Base-by-base conservation (phyloP, 345 rosid species). In the Combretum micranthum region DNA sequence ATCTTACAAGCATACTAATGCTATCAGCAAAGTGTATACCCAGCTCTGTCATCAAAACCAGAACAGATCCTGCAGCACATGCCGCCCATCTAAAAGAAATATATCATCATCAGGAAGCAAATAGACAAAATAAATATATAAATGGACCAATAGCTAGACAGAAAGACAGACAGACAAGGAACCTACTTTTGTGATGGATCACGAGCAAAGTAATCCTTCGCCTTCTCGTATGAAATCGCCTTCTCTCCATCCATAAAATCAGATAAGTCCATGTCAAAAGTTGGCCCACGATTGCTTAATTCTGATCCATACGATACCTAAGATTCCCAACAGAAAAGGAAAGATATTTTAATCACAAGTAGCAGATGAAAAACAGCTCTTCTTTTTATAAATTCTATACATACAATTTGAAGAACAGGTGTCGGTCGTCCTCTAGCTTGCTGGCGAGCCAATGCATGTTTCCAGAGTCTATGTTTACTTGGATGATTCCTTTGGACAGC, bases 261-360 rank as follows among this genome's bases (percentile, higher is more conserved):
- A 49, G 97, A 78, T 56, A 93, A 75, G 69, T 93, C 99, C 99
- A 93, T 93, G 79, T 93, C 99, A 93, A n/a, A 93, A 44, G 99
- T 93, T 52, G 99, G 99, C 60, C 87, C 85, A 59, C 99, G 97
- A 56, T 93, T 89, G 79, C 97, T 93, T 60, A 93, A 71, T 71
- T 93, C 99, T 53, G 99, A 89, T 39, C 99, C 99, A 85, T 83
- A 93, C 19, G n/a, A 93, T 52, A 93, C 99, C 99, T 93, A 73
- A 66, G 63, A 26, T 25, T 52, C 64, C 60, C 64, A 63, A 63
- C 55, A 57, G 14, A 42, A 21, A 2, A 19, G 55, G 44, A 53
- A 6, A 56, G 54, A 37, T 45, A 57, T 44, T 32, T 1, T 32
- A 32, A 32, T 4, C 39, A 1, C 39, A 32, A 32, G 39, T 32